A percentile compares a stretch with the other conserved stretches of the same genome.
These are phyloP conservation scores for Solanum chacoense DNA, from an alignment of 305 asterid species.

Conservation along the genomic window DNA sequence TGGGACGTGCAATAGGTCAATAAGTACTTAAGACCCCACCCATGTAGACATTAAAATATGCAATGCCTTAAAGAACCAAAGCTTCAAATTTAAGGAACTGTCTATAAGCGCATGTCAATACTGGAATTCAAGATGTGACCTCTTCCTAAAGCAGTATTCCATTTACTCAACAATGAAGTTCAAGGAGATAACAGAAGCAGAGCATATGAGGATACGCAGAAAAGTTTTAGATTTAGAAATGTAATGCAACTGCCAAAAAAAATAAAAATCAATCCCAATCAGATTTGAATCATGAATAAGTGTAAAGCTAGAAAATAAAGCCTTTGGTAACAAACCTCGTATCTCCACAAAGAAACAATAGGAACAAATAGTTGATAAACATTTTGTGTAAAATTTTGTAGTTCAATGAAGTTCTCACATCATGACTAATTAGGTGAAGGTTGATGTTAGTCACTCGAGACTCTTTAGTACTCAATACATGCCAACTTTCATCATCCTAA, in stretches of 20 bases:
- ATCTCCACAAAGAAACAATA: background rate
- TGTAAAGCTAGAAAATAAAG: background rate
- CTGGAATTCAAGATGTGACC: background rate
- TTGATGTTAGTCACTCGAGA: background rate
- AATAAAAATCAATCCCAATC: background rate
- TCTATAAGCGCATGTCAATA: background rate
- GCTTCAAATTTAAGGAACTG: background rate
- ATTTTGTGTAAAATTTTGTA: background rate
- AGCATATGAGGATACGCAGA: background rate
- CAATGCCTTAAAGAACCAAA: background rate
- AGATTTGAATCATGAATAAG: background rate
- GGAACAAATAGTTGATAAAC: background rate
- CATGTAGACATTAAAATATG: background rate
- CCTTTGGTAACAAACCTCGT: background rate
- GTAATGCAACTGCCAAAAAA: background rate
- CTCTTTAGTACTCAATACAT: background rate
- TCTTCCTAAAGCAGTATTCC: background rate
- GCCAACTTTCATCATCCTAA: background rate
- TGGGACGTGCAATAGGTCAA: background rate
- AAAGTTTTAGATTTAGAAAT: background rate
- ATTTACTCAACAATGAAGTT: background rate
- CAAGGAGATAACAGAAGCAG: background rate
- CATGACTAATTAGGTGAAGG: background rate
- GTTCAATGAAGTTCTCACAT: background rate
- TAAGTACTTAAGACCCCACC: background rate